Evolutionary conservation across 192 early-diverging fungal genomes (phyloP).

Genomic region (Podila epigama): DNA sequence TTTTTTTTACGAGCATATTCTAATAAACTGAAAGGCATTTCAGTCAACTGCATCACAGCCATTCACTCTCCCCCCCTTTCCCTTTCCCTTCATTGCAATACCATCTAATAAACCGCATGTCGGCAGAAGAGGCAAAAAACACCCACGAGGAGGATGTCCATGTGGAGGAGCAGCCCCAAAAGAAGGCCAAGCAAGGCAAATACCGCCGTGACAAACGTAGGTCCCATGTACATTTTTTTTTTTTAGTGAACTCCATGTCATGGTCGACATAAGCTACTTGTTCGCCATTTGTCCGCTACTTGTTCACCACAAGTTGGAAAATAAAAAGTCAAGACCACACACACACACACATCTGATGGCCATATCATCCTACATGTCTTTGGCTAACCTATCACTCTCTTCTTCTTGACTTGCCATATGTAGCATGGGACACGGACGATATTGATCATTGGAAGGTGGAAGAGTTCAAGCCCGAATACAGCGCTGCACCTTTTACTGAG

Average conservation of each 20-base stretch:
- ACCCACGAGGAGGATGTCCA: constrained; percentile 27
- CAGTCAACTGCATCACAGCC: not conserved
- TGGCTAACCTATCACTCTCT: not conserved
- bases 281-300: not conserved
- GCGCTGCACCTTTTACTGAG: constrained; percentile 78
- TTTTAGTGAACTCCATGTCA: not conserved
- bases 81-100: not conserved
- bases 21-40: not conserved
- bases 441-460: constrained; percentile 96
- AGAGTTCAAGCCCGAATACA: constrained; percentile 81
- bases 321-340: no score
- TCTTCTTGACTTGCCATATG: not conserved
- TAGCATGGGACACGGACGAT: constrained; percentile 91
- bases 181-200: constrained; percentile 56
- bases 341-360: no score
- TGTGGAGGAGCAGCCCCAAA: constrained; percentile 31
- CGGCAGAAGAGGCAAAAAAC: constrained; percentile 15
- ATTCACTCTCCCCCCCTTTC: not conserved
- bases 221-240: not conserved
- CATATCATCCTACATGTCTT: not conserved
- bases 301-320: no score
- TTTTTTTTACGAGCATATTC: not conserved
- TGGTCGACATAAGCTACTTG: not conserved
- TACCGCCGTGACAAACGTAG: constrained; percentile 63
- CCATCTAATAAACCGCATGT: constrained; percentile 24